Evolutionary conservation across 192 early-diverging fungal species (phyloP), one percentile per base, ranked within the genome.

Genomic region (Backusella tuberculispora): DNA sequence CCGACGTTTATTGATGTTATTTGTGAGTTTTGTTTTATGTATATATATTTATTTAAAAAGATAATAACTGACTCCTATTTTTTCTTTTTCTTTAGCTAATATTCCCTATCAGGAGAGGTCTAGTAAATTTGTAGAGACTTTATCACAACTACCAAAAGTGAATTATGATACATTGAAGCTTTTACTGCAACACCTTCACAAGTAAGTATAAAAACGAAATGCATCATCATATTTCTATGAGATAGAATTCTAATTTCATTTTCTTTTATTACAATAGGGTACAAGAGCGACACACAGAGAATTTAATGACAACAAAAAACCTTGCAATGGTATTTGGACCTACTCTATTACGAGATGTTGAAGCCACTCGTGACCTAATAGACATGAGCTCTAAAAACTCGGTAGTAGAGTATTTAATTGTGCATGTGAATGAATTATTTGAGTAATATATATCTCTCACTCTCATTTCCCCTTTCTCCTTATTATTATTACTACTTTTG

Each of bases 291-390:
- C 83, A 87, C 42, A 71, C 75, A 37, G 82, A 88, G 38, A 99
- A 99, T 82, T 86, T 94, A 69, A 99, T 99, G 97, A 91, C 88
- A 1, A 82, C 94, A 34, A 94, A 95, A 77, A 99, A 98, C 69
- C 77, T 99, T 66, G 90, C 95, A 12, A 95, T 97, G 40, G 95
- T 99, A 40, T 97, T 99, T 92, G 96, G 93, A 10, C 95, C 95
- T 12, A 96, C 93, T 3, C 77, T 99, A 26, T 78, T 95, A 83
- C 87, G 88, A 37, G 88, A 87, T 79, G 81, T 81, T n/a, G 84
- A 92, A 69, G 71, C 90, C 26, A 83, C 82, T n/a, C 77, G 79
- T 15, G 91, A 93, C 70, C 85, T 95, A 66, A 68, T 88, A 29
- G 92, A 95, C 67, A 95, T 93, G 92, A 85, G 84, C 7, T 85